Base-by-base conservation (phyloP, 2,329 filamentous ascomycete species). In the Cytospora mali region DNA sequence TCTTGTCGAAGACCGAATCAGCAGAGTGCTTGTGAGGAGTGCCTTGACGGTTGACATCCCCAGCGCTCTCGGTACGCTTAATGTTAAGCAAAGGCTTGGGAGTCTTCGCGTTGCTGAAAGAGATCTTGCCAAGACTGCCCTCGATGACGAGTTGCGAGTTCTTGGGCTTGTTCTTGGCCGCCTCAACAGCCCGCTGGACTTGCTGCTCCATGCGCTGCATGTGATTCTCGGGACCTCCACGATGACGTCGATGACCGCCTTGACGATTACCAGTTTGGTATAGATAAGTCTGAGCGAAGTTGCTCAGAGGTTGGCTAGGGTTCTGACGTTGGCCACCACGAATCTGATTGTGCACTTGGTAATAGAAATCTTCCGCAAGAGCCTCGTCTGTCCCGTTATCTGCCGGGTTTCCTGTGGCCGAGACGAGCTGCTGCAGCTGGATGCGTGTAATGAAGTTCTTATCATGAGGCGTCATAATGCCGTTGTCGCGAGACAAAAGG, bases 391-490 rank as follows among this genome's bases (percentile, higher is more conserved):
- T 86, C 52, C 89, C 90, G 52, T 88, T 84, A 66, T 96, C 93
- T 58, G 89, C 89, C 4, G 93, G 85, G 70, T 93, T 95, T 11
- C 94, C 94, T 27, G 93, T 96, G 10, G 95, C 93, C 13, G 94
- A 88, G 59, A 99, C 92, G 39, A 99, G 84, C 74, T 99, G 95
- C 77, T 99, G 95, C 58, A 99, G 83, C 75, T 99, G 95, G 68
- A 99, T 99, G 21, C 95, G 88, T 6, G 95, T 98, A 68, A 99
- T 97, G 77, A 98, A 99, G 74, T 97, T 99, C 82, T 99, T 99
- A 77, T 99, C 95, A 73, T 98, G 94, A 0, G 95, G 95, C 4
- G 95, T 99, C 95, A 99, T 99, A 65, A 99, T 79, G 27, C 95
- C 95, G 72, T 99, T 99, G 71, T 96, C 93, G 77, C 92, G 93